Base-by-base conservation (phyloP, 2,329 filamentous ascomycete species). In the Alternaria triticina region DNA sequence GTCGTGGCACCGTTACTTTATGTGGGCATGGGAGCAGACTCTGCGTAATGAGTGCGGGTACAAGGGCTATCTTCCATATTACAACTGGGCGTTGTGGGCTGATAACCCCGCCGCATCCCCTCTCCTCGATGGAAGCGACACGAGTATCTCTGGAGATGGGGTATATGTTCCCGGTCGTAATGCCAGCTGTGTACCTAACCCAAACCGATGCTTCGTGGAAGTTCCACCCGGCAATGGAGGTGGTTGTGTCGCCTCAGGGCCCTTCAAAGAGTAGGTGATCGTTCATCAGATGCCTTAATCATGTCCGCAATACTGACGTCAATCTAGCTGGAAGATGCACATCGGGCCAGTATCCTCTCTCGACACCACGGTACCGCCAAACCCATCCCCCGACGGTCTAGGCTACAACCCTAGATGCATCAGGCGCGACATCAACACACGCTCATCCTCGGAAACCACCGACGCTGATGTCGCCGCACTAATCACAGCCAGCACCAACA, bases 231-330 rank as follows among this genome's bases (percentile, higher is more conserved):
- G 85, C 15, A 80, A 81, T 0, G 86, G 86, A 9, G 86, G 86
- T 40, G 86, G 86, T 4, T 88, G 86, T 70, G 79, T 89, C 5
- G 78, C 72, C 12, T 79, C 77, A 0, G 86, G 86, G 0, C 86
- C 85, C 0, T 87, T 87, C 75, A 82, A 79, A 68, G 79, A 86
- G 71, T 74, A 65, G 36, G 66, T 62, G 1, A 25, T 15, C 51
- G 1, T 11, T 5, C 22, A 20, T 17, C 3, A 22, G 4, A 20
- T 22, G 12, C 13, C 13, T 54, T 13, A 1, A 11, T 17, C 36
- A 40, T 10, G 36, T 40, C 23, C 20, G 2, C 0, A 13, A 3
- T 40, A 40, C 22, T 43, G 33, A 54, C 25, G 27, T 52, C 25
- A 33, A 13, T 11, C 23, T 23, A 72, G 69, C 65, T 78, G 69